Base-by-base conservation (phyloP, 768 basidiomycete species). In the Lentinus tigrinus region DNA sequence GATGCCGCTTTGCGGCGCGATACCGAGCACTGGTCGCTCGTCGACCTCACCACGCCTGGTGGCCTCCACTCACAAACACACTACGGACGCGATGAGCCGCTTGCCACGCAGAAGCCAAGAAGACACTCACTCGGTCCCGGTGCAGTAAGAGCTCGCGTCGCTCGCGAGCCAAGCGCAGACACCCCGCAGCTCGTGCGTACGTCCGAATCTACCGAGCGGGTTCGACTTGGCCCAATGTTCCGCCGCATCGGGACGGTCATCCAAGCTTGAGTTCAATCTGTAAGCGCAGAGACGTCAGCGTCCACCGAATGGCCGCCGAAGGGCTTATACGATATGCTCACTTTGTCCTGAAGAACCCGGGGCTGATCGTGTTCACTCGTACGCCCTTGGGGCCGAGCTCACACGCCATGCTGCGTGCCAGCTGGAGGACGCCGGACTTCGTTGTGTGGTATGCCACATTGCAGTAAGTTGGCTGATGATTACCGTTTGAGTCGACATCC, bases 331-430 rank as follows among this genome's bases (percentile, higher is more conserved):
- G 17, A 1, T 8, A 16, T n/a, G 37, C 58, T 26, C 51, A 85
- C 85, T 74, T 75, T 1, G 88, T 89, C 63, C 84, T 83, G 24
- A 89, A 85, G 63, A 87, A 80, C 2, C 89, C 88, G 0, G 88
- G 88, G 7, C 88, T 90, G 49, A 91, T 74, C 4, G 84, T 76
- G 68, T 91, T 91, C 56, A 89, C 87, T 1, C 89, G 79, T 44
- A 91, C 89, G 0, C 75, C 72, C 68, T 84, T 74, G 19, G 64
- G 70, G 0, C 84, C 89, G 0, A 91, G 78, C 66, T 91, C 89
- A 64, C 87, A 89, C 3, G 88, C 89, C 85, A 91, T 85, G 67
- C 84, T 87, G 38, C 89, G 81, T 2, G 78, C 82, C 85, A 89
- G 86, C 71, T 91, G 89, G 27, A 89, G 71, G 13, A 91, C 85